A percentile compares a stretch with the other conserved stretches of the same genome.
phyloP scores from a whole-genome alignment of 805 yeast species.

The Ogataea zsoltii region DNA sequence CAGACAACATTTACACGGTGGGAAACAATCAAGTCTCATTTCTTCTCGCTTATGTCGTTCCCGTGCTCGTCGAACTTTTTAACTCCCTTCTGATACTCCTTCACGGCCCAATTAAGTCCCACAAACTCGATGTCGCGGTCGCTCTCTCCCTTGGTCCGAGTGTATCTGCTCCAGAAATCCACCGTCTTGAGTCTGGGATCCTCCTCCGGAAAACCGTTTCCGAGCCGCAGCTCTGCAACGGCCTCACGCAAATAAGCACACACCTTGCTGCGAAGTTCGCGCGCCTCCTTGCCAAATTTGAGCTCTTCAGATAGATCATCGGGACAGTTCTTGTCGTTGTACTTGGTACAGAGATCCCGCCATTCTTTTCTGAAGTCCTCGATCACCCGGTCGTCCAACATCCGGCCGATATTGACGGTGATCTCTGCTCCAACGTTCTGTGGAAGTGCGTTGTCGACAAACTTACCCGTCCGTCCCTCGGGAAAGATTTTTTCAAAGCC shows the following conservation, averaged over 20 bases:
- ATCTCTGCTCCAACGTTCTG: conserved; percentile 66
- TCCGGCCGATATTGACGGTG: conserved; percentile 69
- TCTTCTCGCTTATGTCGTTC: conserved; percentile 21
- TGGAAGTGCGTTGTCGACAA: conserved; percentile 61
- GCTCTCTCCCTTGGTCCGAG: conserved; percentile 61
- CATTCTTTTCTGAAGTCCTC: conserved; percentile 67
- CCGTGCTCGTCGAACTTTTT: conserved; percentile 35
- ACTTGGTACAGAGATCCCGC: conserved; percentile 58
- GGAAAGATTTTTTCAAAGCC: conserved; percentile 90
- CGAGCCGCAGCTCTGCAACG: conserved; percentile 51
- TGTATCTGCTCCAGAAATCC: conserved; percentile 72
- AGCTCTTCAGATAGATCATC: conserved; percentile 62
- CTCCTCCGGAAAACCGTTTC: conserved; percentile 50
- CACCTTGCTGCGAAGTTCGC: conserved; percentile 63
- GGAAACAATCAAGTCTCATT: neutral
- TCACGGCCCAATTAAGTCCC: conserved; percentile 83
- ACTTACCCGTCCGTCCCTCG: conserved; percentile 59
- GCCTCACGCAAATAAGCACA: conserved; percentile 68
- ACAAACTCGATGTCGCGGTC: conserved; percentile 70
- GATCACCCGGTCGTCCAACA: conserved; percentile 60
- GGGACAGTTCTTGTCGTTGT: conserved; percentile 51
- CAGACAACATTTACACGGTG: too few species aligned
- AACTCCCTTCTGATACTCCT: conserved; percentile 55
- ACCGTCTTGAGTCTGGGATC: conserved; percentile 70
- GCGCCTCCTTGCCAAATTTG: conserved; percentile 63